Base-by-base conservation (phyloP, 192 early-diverging fungal species). In the Funneliformis geosporum region DNA sequence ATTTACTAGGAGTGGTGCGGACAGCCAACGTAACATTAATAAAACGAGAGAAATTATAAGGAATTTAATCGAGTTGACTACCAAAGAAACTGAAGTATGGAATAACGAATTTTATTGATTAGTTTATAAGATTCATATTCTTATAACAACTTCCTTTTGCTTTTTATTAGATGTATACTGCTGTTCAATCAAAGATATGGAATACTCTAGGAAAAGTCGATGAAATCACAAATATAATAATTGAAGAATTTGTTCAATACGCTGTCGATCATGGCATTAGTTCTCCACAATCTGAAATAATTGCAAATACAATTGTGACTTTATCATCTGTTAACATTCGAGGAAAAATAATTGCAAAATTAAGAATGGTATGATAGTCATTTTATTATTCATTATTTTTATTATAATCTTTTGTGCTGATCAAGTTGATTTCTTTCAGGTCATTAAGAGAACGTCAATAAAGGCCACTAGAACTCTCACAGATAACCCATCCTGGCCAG, bases 161-260 rank as follows among this genome's bases (percentile, higher is more conserved):
- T 67, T 9, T 83, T 40, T 25, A 60, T 50, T 78, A 91, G 80
- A 94, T 97, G 89, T 96, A 95, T 81, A 89, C 89, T 79, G 81
- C 92, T 33, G 91, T 97, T 74, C 95, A 96, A 87, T 88, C 91
- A 66, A 92, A 94, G 43, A 89, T 97, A 16, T 98, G 97, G 97
- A 86, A 86, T 42, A 85, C 88, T 6, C 82, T 98, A 33, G 95
- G 91, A 38, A 85, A 88, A 25, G 91, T 93, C n/a, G 94, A 96
- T 76, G 92, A 91, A 75, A 84, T 98, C 40, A 84, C 96, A 0
- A 93, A 95, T 64, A 79, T 95, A 40, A 88, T 97, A 5, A 82
- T 98, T 14, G 94, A 96, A 73, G 83, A 90, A 39, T 92, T 98
- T 78, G 87, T 96, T 60, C 85, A 89, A n/a, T 91, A 91, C 40